A percentile compares a stretch with the other conserved stretches of the same genome.
Evolutionary conservation across 129 eudicot genomes (phyloP).

Genomic region (Solidago caesia): DNA sequence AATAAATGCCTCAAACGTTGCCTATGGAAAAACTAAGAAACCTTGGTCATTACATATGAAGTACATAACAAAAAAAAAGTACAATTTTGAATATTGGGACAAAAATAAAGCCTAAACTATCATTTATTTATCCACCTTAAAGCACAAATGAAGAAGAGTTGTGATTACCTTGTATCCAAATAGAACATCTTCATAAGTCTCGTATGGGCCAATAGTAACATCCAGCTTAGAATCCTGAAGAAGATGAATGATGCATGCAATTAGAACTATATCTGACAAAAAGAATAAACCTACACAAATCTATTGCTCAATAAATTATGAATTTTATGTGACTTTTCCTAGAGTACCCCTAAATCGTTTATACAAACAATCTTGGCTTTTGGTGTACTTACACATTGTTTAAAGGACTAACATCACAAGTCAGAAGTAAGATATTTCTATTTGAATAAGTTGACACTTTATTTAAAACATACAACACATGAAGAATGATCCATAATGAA

Average conservation of each 20-base stretch:
- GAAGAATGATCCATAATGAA: background rate
- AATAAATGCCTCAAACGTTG: conserved; percentile 94
- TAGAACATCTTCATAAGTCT: conserved; percentile 87
- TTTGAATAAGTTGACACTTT: background rate
- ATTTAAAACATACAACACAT: background rate
- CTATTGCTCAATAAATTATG: background rate
- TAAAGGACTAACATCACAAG: background rate
- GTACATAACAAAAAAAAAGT: background rate
- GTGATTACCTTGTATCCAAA: conserved; percentile 87
- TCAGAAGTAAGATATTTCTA: conserved; percentile 1
- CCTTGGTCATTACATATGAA: conserved; percentile 6
- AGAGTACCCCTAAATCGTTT: background rate
- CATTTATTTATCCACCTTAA: background rate
- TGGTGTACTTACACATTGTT: background rate
- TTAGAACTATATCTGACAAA: conserved; percentile 1
- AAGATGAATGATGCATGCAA: conserved; percentile 15
- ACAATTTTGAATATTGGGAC: conserved; percentile 4
- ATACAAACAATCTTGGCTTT: background rate
- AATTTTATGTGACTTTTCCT: background rate
- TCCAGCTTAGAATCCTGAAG: conserved; percentile 92
- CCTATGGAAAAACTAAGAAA: conserved; percentile 39
- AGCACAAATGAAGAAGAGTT: conserved; percentile 2
- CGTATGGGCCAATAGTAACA: conserved; percentile 94
- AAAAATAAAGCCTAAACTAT: background rate
- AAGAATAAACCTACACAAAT: background rate